Percentiles rank a stretch among this genome's conserved stretches.
Evolutionary conservation across 2,329 filamentous ascomycete genomes (phyloP).

Genomic region (Graphiopsis chlorocephala): DNA sequence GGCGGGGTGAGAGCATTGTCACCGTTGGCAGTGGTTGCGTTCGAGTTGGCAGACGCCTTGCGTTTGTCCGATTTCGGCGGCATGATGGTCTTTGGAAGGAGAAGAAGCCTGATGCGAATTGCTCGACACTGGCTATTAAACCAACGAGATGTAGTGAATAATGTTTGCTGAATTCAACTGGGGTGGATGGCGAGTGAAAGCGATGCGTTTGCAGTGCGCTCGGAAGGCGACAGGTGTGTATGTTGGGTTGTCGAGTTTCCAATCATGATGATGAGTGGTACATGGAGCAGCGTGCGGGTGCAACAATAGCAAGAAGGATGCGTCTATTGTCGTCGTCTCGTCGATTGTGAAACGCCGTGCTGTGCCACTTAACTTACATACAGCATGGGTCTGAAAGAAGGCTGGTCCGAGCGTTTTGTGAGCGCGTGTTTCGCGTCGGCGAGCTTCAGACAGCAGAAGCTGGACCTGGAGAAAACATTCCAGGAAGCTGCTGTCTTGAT

Average conservation of each 20-base stretch:
- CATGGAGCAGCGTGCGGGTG: not conserved
- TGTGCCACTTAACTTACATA: not conserved
- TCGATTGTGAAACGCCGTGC: constrained; percentile 1
- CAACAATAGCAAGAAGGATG: not conserved
- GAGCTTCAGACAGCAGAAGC: not conserved
- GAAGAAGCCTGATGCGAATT: not conserved
- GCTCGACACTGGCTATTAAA: not conserved
- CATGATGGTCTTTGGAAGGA: constrained; percentile 15
- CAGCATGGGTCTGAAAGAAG: not conserved
- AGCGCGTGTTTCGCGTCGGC: constrained; percentile 4
- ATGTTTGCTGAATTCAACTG: not conserved
- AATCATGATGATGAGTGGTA: not conserved
- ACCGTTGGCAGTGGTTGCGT: not conserved
- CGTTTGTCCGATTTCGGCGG: constrained; percentile 20
- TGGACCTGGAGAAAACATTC: constrained; percentile 1
- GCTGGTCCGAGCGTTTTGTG: not conserved
- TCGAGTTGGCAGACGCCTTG: constrained; percentile 6
- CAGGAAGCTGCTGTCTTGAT: not conserved
- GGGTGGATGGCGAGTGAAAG: not conserved
- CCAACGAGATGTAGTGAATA: not conserved
- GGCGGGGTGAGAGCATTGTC: not conserved
- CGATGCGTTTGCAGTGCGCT: not conserved
- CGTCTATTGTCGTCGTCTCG: not conserved
- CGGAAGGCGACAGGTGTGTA: not conserved
- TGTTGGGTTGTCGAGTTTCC: not conserved